Percentiles rank a stretch among this genome's conserved stretches.
phyloP scores from a whole-genome alignment of 768 basidiomycete genomes.

The Cystoderma amianthinum region DNA sequence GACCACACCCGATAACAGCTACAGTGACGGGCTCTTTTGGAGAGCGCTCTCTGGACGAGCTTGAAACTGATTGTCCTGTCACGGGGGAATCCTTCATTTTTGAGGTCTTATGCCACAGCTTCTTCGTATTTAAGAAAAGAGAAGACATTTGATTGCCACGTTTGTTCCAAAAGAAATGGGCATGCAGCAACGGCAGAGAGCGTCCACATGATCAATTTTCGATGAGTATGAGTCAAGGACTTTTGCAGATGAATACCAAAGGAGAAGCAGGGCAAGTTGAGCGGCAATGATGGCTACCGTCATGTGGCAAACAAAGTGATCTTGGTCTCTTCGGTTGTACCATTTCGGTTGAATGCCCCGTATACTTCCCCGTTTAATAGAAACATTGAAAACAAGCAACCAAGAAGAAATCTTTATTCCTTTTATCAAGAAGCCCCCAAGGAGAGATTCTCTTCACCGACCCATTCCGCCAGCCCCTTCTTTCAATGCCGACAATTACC shows the following conservation, averaged over 20 bases:
- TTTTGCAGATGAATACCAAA: too few relatives aligned
- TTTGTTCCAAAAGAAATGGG: too few relatives aligned
- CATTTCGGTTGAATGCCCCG: too few relatives aligned
- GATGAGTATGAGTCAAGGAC: too few relatives aligned
- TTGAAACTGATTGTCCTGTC: conserved; percentile 1
- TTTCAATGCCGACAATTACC: conserved; percentile 35
- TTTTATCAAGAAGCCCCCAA: conserved; percentile 13
- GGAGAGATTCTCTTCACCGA: conserved; percentile 24
- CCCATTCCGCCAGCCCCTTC: conserved; percentile 29
- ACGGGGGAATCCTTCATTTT: conserved; percentile 13
- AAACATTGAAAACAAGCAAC: conserved; percentile 22
- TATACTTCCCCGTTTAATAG: conserved; percentile 59
- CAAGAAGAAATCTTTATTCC: conserved; percentile 15
- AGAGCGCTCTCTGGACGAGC: conserved; percentile 2
- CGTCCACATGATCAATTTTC: too few relatives aligned
- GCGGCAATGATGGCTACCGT: too few relatives aligned
- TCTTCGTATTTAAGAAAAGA: conserved; percentile 23
- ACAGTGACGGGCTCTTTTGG: conserved; percentile 49
- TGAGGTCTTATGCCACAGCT: conserved; percentile 24
- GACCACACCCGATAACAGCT: conserved; percentile 77
- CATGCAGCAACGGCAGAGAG: too few relatives aligned
- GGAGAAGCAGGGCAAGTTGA: too few relatives aligned
- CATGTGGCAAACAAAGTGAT: too few relatives aligned
- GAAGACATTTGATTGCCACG: conserved; percentile 21
- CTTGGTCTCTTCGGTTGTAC: too few relatives aligned